Conservation (phyloP, 2,329 filamentous ascomycete species). For the Keithomyces neogunnii region DNA sequence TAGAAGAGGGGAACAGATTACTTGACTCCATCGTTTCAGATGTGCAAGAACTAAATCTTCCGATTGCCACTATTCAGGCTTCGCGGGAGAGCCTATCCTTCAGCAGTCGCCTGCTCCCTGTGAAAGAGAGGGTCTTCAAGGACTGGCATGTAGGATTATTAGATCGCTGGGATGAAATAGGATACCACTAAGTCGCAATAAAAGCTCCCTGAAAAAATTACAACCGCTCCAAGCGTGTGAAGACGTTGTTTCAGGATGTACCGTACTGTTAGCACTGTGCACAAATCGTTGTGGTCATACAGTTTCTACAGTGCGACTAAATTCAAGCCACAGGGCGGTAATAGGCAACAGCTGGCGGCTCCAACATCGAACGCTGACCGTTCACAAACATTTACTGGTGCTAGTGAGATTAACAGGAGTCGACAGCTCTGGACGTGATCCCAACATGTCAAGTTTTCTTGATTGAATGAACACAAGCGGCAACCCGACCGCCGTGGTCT, state of each 20-base stretch:
- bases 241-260: neutral
- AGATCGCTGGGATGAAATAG: constrained; percentile 26
- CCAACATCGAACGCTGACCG: neutral
- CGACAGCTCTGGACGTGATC: neutral
- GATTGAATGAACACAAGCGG: no score
- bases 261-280: neutral
- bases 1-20: constrained; percentile 36
- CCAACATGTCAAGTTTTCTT: no score
- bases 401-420: neutral
- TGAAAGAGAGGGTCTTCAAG: constrained; percentile 46
- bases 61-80: constrained; percentile 37
- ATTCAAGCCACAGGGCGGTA: neutral
- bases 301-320: no score
- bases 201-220: neutral
- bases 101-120: constrained; percentile 46
- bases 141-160: constrained; percentile 62
- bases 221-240: no score
- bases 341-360: neutral
- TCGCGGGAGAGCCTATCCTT: constrained; percentile 34
- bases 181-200: neutral
- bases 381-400: neutral
- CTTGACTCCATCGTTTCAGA: constrained; percentile 44
- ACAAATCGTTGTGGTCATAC: no score
- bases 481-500: neutral
- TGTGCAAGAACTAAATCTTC: constrained; percentile 51